Evolutionary conservation across 257 asterid genomes (phyloP), one percentile per base, ranked within the genome.

Genomic region (Rauvolfia tetraphylla): DNA sequence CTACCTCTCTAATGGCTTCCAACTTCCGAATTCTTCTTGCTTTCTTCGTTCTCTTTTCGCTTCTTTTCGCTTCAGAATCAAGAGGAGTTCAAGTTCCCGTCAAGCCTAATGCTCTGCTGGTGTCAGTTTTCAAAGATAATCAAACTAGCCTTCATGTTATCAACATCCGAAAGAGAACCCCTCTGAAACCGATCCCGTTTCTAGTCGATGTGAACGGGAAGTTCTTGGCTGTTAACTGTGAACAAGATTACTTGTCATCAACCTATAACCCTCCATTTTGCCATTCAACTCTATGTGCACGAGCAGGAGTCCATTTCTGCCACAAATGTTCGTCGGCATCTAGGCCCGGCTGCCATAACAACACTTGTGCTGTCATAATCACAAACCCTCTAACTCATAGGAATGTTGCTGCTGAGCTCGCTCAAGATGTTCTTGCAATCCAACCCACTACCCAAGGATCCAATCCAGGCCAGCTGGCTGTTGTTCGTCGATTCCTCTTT

Each of bases 311-410:
- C 3, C 86, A 87, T 57, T 85, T 67, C 58, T 89, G 90, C 81
- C 85, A 83, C 22, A 72, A 31, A 51, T 72, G 76, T 72, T 71
- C 61, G 4, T 75, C 87, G 23, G 20, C 63, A 0, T 38, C 66
- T 18, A 42, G 65, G 23, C 88, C 90, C 1, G 90, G 90, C 13
- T 87, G 92, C 81, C 92, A 88, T 68, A 88, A 89, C 87, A 85
- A 85, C 48, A 81, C 91, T 4, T 89, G 92, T 27, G 88, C 84
- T 17, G 85, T 86, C 6, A n/a, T 77, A 11, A 65, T 78, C 0
- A 78, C 83, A 25, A 88, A 89, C 34, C 92, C 95, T 0, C 34
- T 89, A 5, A 86, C 88, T 0, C 71, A 27, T 22, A 75, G 49
- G 59, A 72, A 79, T 29, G 76, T 74, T 0, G 62, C 83, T 1